Evolutionary conservation across 768 basidiomycete genomes (phyloP).

Genomic region (Pleurotus eryngii): DNA sequence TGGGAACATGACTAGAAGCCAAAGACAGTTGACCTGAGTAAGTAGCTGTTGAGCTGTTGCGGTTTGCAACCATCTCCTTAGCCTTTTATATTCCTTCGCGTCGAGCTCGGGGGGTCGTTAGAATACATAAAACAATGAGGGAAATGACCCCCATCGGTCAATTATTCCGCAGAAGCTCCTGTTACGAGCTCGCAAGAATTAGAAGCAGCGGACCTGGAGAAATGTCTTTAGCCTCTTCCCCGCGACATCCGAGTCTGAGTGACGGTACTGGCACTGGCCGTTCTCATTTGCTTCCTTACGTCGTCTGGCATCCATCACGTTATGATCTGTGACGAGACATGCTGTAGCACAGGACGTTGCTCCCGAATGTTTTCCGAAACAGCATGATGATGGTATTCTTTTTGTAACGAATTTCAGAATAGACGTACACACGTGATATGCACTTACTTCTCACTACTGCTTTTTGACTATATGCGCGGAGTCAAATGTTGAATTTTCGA

Average conservation of each 20-base stretch:
- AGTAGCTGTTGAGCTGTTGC: not conserved
- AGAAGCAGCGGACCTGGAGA: not conserved
- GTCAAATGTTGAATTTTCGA: not conserved
- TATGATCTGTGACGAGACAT: not conserved
- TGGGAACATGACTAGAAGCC: constrained; percentile 17
- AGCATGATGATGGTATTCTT: not conserved
- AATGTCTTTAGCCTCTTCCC: not conserved
- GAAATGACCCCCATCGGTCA: not conserved
- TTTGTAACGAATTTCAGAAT: not conserved
- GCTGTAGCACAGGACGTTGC: not conserved
- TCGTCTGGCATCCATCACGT: no score
- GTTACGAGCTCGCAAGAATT: not conserved
- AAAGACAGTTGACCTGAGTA: not conserved
- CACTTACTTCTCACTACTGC: not conserved
- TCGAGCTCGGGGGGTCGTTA: no score
- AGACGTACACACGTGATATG: not conserved
- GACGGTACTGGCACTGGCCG: no score
- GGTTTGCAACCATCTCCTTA: not conserved
- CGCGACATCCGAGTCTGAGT: no score
- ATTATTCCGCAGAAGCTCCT: not conserved
- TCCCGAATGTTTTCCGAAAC: not conserved
- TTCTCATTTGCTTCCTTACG: no score
- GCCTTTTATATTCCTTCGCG: not conserved
- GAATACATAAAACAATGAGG: no score
- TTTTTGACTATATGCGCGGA: not conserved